Percentiles rank a stretch among this genome's conserved stretches.
These are phyloP conservation scores for carrot (Daucus carota) DNA, from an alignment of 129 eudicot species.

Conservation along the genomic window DNA sequence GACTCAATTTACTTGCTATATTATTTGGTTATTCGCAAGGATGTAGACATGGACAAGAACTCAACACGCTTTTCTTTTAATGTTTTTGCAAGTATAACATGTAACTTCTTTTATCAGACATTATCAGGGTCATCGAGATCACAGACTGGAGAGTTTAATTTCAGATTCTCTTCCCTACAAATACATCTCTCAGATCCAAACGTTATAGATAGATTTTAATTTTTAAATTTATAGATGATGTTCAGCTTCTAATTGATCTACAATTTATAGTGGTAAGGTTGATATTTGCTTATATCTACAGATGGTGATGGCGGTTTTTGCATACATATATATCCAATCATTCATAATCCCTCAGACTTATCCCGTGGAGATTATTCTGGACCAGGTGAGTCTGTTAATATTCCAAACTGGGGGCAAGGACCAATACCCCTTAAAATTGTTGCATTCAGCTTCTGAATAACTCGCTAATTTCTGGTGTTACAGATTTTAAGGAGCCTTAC, in stretches of 20 bases:
- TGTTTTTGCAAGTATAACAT: neutral
- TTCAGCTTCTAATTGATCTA: neutral
- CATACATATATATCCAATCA: slow-evolving; percentile 88
- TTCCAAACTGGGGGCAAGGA: neutral
- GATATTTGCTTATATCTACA: slow-evolving; percentile 16
- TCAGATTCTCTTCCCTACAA: neutral
- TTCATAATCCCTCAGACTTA: slow-evolving; percentile 71
- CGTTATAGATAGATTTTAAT: neutral
- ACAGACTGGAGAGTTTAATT: neutral
- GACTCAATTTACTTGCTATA: slow-evolving; percentile 2
- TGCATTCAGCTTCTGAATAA: neutral
- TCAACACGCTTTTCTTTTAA: no score
- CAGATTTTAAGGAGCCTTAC: slow-evolving; percentile 37
- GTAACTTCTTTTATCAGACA: neutral
- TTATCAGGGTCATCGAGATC: neutral
- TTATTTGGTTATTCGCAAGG: neutral
- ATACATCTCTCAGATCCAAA: no score
- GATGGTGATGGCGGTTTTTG: slow-evolving; percentile 99
- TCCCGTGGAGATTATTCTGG: slow-evolving; percentile 77
- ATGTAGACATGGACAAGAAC: neutral
- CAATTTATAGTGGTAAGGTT: neutral
- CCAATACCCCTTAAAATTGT: neutral
- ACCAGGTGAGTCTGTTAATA: slow-evolving; percentile 43
- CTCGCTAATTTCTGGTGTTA: neutral
- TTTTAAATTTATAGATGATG: neutral